Conservation (phyloP, 2,329 filamentous ascomycete species). For the Hysterium pulicare region DNA sequence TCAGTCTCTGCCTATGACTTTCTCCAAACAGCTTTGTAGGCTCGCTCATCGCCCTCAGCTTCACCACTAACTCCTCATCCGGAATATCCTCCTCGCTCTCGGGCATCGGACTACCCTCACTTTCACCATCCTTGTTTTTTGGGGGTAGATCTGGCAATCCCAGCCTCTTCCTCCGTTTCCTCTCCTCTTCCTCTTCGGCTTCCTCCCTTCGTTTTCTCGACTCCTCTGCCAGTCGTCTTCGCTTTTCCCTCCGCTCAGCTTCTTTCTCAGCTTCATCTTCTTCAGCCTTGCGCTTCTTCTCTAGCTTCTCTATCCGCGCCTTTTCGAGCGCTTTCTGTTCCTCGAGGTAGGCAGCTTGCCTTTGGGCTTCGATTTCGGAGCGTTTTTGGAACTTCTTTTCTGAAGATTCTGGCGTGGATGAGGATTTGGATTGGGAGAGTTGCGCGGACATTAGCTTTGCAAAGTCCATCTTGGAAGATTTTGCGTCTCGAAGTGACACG, state of each 20-base stretch:
- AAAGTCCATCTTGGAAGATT: slow-evolving; percentile 90
- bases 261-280: slow-evolving; percentile 75
- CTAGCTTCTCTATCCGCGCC: slow-evolving; percentile 65
- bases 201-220: slow-evolving; percentile 67
- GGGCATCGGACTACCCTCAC: slow-evolving; percentile 36
- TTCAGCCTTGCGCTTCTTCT: slow-evolving; percentile 82
- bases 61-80: slow-evolving; percentile 66
- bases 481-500: too few species aligned
- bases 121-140: slow-evolving; percentile 47
- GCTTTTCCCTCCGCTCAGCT: slow-evolving; percentile 74
- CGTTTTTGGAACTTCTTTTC: slow-evolving; percentile 74
- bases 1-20: slow-evolving; percentile 63
- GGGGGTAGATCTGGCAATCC: slow-evolving; percentile 72
- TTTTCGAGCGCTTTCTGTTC: slow-evolving; percentile 74
- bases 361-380: slow-evolving; percentile 78
- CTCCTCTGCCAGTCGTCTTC: slow-evolving; percentile 75
- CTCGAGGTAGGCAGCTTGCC: slow-evolving; percentile 73
- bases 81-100: slow-evolving; percentile 59
- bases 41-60: slow-evolving; percentile 68
- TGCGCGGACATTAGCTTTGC: slow-evolving; percentile 89
- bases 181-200: slow-evolving; percentile 70
- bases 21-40: slow-evolving; percentile 80
- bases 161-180: slow-evolving; percentile 67
- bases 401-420: slow-evolving; percentile 32
- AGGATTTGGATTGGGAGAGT: slow-evolving; percentile 74